Evolutionary conservation across 129 eudicot genomes (phyloP), one percentile per base, ranked within the genome.

Genomic region (Cynara cardunculus): DNA sequence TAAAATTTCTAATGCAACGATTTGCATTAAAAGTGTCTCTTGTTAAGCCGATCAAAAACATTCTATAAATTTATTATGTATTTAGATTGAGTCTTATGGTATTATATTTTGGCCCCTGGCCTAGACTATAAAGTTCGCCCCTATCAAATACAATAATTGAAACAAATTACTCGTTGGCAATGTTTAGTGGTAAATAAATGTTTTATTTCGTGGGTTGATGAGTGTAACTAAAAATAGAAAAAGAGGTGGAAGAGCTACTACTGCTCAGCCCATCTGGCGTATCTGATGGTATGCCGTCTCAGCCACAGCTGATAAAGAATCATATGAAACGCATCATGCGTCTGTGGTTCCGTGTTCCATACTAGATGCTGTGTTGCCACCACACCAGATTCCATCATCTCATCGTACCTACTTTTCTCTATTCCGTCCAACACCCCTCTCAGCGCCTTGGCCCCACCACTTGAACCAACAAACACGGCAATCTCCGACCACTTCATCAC

Each of bases 301-400:
- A 90, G 65, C 99, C 99, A 95, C 86, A 95, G 84, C 88, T 95
- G 97, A 88, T 95, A 95, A 85, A 92, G 74, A 86, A 92, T 88
- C 99, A 90, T 89, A 78, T 95, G 88, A 79, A 95, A 95, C n/a
- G 97, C 99, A 92, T 95, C 99, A 30, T 84, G 72, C 85, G 93
- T 84, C 83, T 92, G 89, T n/a, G 98, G 85, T 22, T 76, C 87
- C 61, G 75, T 87, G 84, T 92, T 92, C 99, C 99, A 95, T 85
- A 75, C 89, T 78, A 95, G 82, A 79, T 92, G 94, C 78, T 44
- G 86, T 41, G 91, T 84, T 62, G 94, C 97, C 88, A 83, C 83
- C 88, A 77, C 93, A 89, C 90, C 87, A 79, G 86, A 85, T 86
- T 69, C 89, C 84, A 77, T 84, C 99, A 95, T 92, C 82, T 14